These are phyloP conservation scores for Boletus pseudopeckii DNA, from an alignment of 768 basidiomycete species.

Conservation along the genomic window DNA sequence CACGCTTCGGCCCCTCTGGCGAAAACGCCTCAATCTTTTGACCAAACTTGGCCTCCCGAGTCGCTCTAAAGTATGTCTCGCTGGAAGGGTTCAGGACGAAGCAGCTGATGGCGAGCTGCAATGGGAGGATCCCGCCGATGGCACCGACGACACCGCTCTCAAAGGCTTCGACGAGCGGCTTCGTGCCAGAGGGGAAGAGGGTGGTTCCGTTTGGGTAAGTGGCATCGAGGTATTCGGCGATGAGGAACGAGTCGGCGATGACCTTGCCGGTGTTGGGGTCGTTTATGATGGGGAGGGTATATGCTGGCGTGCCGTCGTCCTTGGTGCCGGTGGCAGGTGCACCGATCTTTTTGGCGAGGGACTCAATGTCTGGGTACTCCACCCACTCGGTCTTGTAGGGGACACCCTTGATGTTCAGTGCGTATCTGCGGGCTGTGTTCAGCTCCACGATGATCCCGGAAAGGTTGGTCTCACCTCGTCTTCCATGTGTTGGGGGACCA, in stretches of 20 bases:
- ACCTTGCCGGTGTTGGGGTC: conserved; percentile 36
- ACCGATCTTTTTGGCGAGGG: conserved; percentile 31
- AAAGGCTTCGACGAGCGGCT: conserved; percentile 41
- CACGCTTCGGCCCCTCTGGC: conserved; percentile 27
- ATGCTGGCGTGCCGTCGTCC: conserved; percentile 31
- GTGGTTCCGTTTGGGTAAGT: conserved; percentile 36
- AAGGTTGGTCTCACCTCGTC: conserved; percentile 31
- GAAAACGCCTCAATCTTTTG: conserved; percentile 36
- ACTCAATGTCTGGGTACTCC: conserved; percentile 41
- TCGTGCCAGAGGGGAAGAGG: conserved; percentile 41
- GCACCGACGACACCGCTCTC: conserved; percentile 16
- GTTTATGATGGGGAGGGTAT: conserved; percentile 42
- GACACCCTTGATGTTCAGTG: conserved; percentile 41
- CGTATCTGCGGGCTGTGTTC: conserved; percentile 24
- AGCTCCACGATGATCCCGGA: not conserved
- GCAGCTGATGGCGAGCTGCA: conserved; percentile 15
- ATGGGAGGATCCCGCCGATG: conserved; percentile 7
- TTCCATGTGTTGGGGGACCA: conserved; percentile 51
- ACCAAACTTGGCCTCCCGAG: conserved; percentile 32
- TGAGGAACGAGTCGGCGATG: conserved; percentile 40
- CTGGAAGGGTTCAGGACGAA: conserved; percentile 27
- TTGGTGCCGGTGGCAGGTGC: conserved; percentile 30
- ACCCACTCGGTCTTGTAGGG: conserved; percentile 43
- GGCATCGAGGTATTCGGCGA: conserved; percentile 46
- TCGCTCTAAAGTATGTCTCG: conserved; percentile 32